Conservation (phyloP, 495 filamentous ascomycete genomes). For the Penicillium samsonianum region DNA sequence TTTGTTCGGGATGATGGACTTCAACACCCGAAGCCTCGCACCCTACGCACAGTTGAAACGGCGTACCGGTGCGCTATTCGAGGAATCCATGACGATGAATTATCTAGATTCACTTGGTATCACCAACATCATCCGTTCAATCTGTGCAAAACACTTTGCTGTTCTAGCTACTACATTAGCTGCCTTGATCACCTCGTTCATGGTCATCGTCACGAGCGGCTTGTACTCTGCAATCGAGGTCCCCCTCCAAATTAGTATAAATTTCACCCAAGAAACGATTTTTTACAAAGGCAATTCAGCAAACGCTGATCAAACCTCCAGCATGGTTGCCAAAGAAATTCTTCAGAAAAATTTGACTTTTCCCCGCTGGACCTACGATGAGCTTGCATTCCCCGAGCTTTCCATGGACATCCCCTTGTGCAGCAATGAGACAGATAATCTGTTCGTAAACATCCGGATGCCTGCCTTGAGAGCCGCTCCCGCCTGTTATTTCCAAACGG, state of each 20-base stretch:
- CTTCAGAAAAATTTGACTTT: not conserved
- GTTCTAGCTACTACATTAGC: conserved; percentile 15
- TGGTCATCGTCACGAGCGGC: conserved; percentile 19
- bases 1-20: conserved; percentile 12
- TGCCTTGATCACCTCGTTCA: conserved; percentile 8
- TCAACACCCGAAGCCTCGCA: conserved; percentile 17
- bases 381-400: not conserved
- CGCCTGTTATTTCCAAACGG: not conserved
- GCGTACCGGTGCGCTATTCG: not conserved
- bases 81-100: conserved; percentile 11
- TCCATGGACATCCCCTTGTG: not conserved
- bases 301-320: not conserved
- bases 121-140: conserved; percentile 1
- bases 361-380: not conserved
- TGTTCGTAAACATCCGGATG: not conserved
- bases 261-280: conserved; percentile 6
- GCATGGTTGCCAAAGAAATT: not conserved
- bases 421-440: not conserved
- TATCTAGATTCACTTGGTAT: conserved; percentile 11
- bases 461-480: not conserved
- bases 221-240: conserved; percentile 18
- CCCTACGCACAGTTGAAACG: conserved; percentile 13
- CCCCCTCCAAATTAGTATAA: not conserved
- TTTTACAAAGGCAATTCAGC: not conserved
- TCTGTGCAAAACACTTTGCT: conserved; percentile 11